Evolutionary conservation across 164 flowering plant genomes (phyloP).

Genomic region (Pachysandra terminalis): DNA sequence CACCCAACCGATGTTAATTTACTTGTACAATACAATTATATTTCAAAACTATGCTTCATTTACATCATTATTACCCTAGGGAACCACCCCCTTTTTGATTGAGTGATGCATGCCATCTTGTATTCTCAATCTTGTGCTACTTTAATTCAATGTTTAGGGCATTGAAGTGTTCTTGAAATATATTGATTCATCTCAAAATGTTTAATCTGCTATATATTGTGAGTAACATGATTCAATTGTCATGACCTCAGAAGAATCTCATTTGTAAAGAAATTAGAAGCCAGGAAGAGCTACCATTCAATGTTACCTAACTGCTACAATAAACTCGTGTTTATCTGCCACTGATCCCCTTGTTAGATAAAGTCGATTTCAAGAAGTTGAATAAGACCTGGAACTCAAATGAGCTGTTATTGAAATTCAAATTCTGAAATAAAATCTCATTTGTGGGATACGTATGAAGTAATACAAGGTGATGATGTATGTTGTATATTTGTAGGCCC

Average conservation of each 20-base stretch:
- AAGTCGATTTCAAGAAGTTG: not conserved
- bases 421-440: too few species aligned
- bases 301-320: too few species aligned
- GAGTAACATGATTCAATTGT: too few species aligned
- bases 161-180: not conserved
- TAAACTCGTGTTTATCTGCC: not conserved
- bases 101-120: not conserved
- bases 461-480: not conserved
- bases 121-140: not conserved
- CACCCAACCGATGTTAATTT: not conserved
- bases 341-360: not conserved
- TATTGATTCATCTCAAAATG: not conserved
- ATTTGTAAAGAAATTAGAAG: too few species aligned
- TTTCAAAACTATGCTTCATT: not conserved
- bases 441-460: conserved; percentile 2
- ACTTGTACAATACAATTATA: too few species aligned
- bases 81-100: not conserved
- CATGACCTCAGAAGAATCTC: too few species aligned
- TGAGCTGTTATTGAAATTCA: too few species aligned
- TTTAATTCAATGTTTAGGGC: not conserved
- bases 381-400: not conserved
- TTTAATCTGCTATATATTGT: not conserved
- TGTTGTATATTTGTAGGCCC: conserved; percentile 53
- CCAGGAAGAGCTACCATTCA: too few species aligned
- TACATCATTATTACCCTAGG: too few species aligned